Conservation (phyloP, 208 protist species). For the Wallacemonas sp. region DNA sequence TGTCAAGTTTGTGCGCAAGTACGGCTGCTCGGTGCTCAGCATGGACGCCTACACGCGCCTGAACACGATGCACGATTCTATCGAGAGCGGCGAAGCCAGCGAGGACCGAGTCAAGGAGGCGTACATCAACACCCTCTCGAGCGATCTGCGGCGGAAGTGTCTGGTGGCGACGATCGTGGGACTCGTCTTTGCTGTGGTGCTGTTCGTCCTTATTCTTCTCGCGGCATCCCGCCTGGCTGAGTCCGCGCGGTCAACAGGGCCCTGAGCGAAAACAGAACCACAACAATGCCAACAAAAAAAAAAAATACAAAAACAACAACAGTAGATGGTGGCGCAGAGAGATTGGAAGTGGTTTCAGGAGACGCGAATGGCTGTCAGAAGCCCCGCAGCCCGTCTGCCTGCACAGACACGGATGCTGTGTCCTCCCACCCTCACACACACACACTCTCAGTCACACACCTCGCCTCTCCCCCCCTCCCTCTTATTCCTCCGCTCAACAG, state of each 20-base stretch:
- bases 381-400: too few relatives aligned
- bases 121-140: constrained; percentile 9
- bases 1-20: constrained; percentile 17
- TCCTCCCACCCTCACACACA: too few relatives aligned
- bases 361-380: too few relatives aligned
- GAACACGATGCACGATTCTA: constrained; percentile 7
- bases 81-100: constrained; percentile 2
- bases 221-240: neutral
- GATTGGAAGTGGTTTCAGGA: too few relatives aligned
- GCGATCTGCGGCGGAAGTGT: constrained; percentile 3
- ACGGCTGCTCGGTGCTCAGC: constrained; percentile 11
- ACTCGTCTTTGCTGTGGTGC: neutral
- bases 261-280: neutral
- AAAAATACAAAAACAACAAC: neutral
- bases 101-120: constrained; percentile 1
- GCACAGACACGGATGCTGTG: too few relatives aligned
- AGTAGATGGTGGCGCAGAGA: too few relatives aligned
- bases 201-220: constrained; percentile 5
- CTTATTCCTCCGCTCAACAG: too few relatives aligned
- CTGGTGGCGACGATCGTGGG: neutral
- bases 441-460: too few relatives aligned
- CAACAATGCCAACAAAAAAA: neutral
- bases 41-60: neutral
- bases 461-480: too few relatives aligned
- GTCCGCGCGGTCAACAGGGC: neutral